Evolutionary conservation across 1,284 basidiomycete species (phyloP), one percentile per base, ranked within the genome.

Genomic region (Austropuccinia psidii): DNA sequence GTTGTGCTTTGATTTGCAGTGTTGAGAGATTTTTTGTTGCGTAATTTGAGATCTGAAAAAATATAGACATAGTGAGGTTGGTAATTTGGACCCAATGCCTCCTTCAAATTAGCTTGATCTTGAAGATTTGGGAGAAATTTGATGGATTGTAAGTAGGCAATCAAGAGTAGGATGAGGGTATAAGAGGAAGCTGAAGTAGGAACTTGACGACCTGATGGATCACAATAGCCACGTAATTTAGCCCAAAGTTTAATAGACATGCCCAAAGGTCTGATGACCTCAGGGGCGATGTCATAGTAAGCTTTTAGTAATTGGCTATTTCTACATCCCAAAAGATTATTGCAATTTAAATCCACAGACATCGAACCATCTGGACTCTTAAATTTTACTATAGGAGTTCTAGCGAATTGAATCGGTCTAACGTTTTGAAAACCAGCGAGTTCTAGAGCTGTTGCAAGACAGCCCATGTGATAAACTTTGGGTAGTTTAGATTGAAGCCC

Each of bases 241-340:
- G 68, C 68, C 68, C 68, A 70, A 17, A 49, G 41, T 19, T 70
- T 70, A 45, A 70, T 52, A 31, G 43, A 43, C 45, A 70, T 35
- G 0, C 39, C 68, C 37, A 70, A 43, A 15, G 57, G 57, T 13
- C 68, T 35, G 27, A 70, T 60, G 50, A 61, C 19, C 24, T 35
- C 17, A 4, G 68, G 68, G 21, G 55, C 60, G 31, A 70, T 43
- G 4, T 60, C 13, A 43, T 47, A 31, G 27, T 70, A 70, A 29
- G 67, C 67, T n/a, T 27, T 33, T 24, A 70, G 21, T 11, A 70
- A n/a, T 13, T 21, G 2, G n/a, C 52, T 58, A 43, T 70, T 70
- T 0, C 54, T 54, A 39, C 55, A 70, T 19, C 55, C 67, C 4
- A 70, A n/a, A 1, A 47, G 55, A 29, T 70, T 58, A 57, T 70